Base-by-base conservation (phyloP, 1,139 yeast species). In the Suhomyces atakaporum region DNA sequence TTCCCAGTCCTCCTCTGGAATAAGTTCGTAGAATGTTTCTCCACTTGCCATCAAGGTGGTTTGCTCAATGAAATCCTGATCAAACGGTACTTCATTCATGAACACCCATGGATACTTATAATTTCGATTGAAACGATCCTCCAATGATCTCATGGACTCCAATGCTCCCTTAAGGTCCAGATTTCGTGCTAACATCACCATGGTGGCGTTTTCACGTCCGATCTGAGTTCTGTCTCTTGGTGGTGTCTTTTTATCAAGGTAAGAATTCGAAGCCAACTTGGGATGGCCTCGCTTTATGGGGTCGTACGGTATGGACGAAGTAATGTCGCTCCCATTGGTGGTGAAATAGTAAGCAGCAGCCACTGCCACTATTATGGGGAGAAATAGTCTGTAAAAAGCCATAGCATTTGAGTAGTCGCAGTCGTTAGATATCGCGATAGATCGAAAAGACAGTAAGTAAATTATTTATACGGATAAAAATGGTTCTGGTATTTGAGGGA, bases 31-130 rank as follows among this genome's bases (percentile, higher is more conserved):
- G 44, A 41, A 71, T 1, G 90, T 79, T 33, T 75, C 60, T 0
- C 96, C 94, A 41, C 90, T 82, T 0, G 90, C 95, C 95, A 90
- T 85, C 19, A 86, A 73, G 1, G 83, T 68, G 0, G 97, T 89
- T 47, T 77, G 56, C 35, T 67, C 73, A 14, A 60, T 69, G 46
- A 70, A 70, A 14, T 63, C 73, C 13, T 58, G 61, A 16, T 49
- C 58, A 43, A 70, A 69, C 3, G 75, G 73, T 7, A 54, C 74
- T 29, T 72, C 77, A 44, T 69, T 67, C 34, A 69, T 46, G 35
- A 72, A 70, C 4, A 72, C 70, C 73, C 77, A 66, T 1, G 75
- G 75, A 41, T 74, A 74, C 33, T 56, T 56, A 44, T 70, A 75
- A 30, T 72, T 50, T 35, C 60, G 56, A 41, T 74, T 73, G 48